These are phyloP conservation scores for Fraxinus quadrangulata DNA, from an alignment of 257 asterid species.

Conservation along the genomic window DNA sequence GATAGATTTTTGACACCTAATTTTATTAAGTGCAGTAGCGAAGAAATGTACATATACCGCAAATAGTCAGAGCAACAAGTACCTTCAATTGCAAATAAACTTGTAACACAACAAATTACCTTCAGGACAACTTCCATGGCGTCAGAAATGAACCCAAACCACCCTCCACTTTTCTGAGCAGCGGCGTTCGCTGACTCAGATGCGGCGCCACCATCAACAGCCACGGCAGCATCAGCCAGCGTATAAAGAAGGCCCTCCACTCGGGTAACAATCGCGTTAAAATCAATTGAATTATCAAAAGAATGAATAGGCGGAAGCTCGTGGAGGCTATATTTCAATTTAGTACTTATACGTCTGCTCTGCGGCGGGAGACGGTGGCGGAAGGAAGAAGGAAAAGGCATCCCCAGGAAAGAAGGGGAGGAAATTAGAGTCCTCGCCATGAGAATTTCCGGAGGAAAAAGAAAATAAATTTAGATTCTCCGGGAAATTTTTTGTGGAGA, in stretches of 20 bases:
- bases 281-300: conserved; percentile 42
- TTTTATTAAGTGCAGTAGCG: neutral
- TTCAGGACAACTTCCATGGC: conserved; percentile 95
- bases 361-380: conserved; percentile 48
- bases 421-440: conserved; percentile 97
- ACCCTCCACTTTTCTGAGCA: conserved; percentile 75
- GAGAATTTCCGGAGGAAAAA: conserved; percentile 21
- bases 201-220: conserved; percentile 51
- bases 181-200: conserved; percentile 44
- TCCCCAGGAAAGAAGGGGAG: conserved; percentile 65
- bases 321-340: conserved; percentile 68
- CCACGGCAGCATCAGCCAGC: conserved; percentile 90
- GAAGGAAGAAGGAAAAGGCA: conserved; percentile 56
- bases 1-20: neutral
- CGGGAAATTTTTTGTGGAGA: neutral
- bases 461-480: neutral
- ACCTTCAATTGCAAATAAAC: neutral
- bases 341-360: conserved; percentile 50
- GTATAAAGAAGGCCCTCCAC: conserved; percentile 85
- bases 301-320: conserved; percentile 56
- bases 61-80: neutral
- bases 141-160: conserved; percentile 96
- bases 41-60: neutral
- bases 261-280: conserved; percentile 51
- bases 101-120: conserved; percentile 39